These are phyloP conservation scores for Tuber calosporum DNA, from an alignment of 495 filamentous ascomycete genomes.

Conservation along the genomic window DNA sequence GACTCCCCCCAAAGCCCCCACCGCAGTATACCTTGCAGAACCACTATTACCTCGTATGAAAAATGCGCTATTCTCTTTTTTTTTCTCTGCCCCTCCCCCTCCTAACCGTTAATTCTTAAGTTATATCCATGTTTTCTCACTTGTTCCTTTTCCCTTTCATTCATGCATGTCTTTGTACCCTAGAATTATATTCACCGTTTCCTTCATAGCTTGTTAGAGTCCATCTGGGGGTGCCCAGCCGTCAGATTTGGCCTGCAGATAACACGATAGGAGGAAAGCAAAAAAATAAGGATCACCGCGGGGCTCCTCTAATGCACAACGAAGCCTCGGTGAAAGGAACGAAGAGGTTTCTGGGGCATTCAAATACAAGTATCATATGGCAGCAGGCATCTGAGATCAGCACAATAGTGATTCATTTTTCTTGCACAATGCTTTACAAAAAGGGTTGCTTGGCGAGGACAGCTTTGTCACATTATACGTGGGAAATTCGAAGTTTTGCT, in stretches of 20 bases:
- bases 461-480: background rate
- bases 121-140: background rate
- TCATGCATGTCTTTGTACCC: background rate
- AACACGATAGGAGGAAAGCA: background rate
- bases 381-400: background rate
- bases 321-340: background rate
- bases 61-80: background rate
- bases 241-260: background rate
- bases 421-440: background rate
- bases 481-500: background rate
- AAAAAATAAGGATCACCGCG: background rate
- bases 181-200: background rate
- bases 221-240: background rate
- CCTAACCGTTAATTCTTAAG: background rate
- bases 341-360: background rate
- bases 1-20: background rate
- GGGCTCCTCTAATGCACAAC: background rate
- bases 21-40: background rate
- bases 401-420: background rate
- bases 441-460: background rate
- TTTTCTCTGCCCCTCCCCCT: background rate
- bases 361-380: background rate
- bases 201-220: background rate
- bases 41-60: slow-evolving; percentile 6
- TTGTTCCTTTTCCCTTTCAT: background rate